phyloP scores from a whole-genome alignment of 2,329 filamentous ascomycete species.

The Orbilia brochopaga region DNA sequence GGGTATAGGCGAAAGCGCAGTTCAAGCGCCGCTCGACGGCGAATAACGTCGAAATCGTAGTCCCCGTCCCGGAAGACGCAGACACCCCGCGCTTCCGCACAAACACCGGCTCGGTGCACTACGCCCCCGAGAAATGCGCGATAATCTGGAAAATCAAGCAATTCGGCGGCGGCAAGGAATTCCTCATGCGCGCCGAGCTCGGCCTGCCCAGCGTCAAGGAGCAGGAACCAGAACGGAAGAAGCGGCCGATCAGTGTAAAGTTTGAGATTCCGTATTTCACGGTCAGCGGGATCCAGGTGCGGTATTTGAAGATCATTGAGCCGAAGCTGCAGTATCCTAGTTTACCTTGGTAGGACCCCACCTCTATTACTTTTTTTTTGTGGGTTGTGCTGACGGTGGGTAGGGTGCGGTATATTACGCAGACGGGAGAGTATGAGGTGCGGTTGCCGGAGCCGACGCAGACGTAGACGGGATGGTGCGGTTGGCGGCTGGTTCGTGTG shows the following conservation, averaged over 20 bases:
- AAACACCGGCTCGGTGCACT: slow-evolving; percentile 96
- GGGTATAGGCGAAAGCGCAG: slow-evolving; percentile 75
- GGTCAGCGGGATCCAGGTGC: slow-evolving; percentile 97
- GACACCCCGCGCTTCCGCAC: slow-evolving; percentile 95
- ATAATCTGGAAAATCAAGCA: slow-evolving; percentile 99
- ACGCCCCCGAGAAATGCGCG: slow-evolving; percentile 93
- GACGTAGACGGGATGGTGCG: slow-evolving; percentile 60
- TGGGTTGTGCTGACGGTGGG: slow-evolving; percentile 64
- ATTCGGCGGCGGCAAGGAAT: slow-evolving; percentile 97
- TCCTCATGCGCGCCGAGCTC: slow-evolving; percentile 95
- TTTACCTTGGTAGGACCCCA: slow-evolving; percentile 65
- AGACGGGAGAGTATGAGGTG: slow-evolving; percentile 64
- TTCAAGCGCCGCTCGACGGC: slow-evolving; percentile 98
- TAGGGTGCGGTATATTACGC: slow-evolving; percentile 98
- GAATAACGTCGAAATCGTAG: slow-evolving; percentile 98
- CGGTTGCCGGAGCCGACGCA: slow-evolving; percentile 70
- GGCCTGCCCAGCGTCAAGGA: slow-evolving; percentile 94
- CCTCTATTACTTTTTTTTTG: slow-evolving; percentile 20
- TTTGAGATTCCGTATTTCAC: slow-evolving; percentile 99
- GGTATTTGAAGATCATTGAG: slow-evolving; percentile 98
- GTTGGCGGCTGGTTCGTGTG: not conserved
- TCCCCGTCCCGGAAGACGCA: slow-evolving; percentile 95
- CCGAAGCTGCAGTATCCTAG: slow-evolving; percentile 67
- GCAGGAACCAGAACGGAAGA: slow-evolving; percentile 62
- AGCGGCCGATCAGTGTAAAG: slow-evolving; percentile 97